Conservation (phyloP, 2,329 filamentous ascomycete genomes). For the Neofusicoccum umdonicola region DNA sequence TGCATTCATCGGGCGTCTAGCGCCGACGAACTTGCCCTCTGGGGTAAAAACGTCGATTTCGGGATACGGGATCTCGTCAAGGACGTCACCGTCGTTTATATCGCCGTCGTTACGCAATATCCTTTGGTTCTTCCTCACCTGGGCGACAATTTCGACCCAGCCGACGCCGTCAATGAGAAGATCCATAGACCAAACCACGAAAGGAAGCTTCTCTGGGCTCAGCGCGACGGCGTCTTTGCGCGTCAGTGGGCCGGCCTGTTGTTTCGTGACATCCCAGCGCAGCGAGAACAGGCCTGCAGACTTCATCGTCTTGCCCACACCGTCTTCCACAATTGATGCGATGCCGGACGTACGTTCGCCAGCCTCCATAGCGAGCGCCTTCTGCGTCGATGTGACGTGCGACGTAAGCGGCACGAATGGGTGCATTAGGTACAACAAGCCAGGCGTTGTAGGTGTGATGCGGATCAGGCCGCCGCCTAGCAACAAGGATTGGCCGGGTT, state of each 20-base stretch:
- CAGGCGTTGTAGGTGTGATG: constrained; percentile 70
- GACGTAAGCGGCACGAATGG: constrained; percentile 76
- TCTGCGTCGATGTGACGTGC: constrained; percentile 76
- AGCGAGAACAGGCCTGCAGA: constrained; percentile 72
- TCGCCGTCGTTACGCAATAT: constrained; percentile 5
- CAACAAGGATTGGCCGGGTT: constrained; percentile 74
- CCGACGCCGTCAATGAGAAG: constrained; percentile 89
- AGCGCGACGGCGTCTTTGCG: constrained; percentile 60
- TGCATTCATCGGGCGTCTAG: constrained; percentile 67
- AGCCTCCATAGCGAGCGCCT: constrained; percentile 71
- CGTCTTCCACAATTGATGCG: constrained; percentile 56
- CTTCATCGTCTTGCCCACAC: constrained; percentile 34
- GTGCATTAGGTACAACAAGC: constrained; percentile 72
- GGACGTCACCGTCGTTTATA: constrained; percentile 27
- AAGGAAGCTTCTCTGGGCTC: constrained; percentile 70
- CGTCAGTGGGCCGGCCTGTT: constrained; percentile 71
- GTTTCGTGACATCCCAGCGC: constrained; percentile 78
- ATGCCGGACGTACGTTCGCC: constrained; percentile 61
- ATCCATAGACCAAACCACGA: constrained; percentile 75
- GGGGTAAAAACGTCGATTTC: constrained; percentile 83
- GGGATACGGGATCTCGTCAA: constrained; percentile 61
- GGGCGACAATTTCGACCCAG: constrained; percentile 85
- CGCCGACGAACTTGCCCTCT: constrained; percentile 73
- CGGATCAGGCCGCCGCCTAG: constrained; percentile 79
- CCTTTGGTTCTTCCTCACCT: constrained; percentile 60